Evolutionary conservation across 805 yeast species (phyloP).

Genomic region (Lipomyces mesembrius): DNA sequence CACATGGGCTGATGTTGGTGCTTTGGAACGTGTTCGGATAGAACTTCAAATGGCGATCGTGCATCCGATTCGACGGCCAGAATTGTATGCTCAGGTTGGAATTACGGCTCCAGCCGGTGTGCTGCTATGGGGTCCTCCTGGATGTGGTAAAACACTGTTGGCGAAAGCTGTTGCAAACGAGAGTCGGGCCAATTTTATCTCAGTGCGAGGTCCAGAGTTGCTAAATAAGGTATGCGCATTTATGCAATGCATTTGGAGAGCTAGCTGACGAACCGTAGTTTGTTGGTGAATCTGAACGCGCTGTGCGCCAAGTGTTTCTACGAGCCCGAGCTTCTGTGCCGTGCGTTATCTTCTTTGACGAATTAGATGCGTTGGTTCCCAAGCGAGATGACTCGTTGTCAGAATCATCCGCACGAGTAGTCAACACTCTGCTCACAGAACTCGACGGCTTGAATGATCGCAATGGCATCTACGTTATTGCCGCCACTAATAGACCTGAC

Average conservation of each 20-base stretch:
- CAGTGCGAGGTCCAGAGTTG: conserved; percentile 94
- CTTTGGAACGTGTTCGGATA: conserved; percentile 74
- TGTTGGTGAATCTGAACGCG: conserved; percentile 95
- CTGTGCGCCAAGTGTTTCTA: conserved; percentile 89
- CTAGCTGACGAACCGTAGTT: conserved; percentile 46
- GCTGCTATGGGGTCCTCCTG: conserved; percentile 98
- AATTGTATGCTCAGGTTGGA: conserved; percentile 85
- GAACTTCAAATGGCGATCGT: conserved; percentile 97
- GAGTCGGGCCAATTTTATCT: conserved; percentile 92
- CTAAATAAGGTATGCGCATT: conserved; percentile 60
- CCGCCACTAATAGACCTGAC: conserved; percentile 97
- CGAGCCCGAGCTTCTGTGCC: conserved; percentile 94
- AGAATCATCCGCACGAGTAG: conserved; percentile 91
- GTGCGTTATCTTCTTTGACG: conserved; percentile 94
- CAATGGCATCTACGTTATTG: conserved; percentile 90
- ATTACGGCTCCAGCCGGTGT: conserved; percentile 97
- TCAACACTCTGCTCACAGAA: conserved; percentile 90
- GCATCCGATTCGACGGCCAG: conserved; percentile 93
- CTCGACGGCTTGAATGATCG: conserved; percentile 93
- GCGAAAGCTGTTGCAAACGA: conserved; percentile 99
- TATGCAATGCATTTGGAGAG: not conserved
- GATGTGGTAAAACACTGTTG: conserved; percentile 94
- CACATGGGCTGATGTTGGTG: conserved; percentile 95
- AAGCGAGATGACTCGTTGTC: conserved; percentile 85
- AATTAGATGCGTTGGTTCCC: conserved; percentile 94